These are phyloP conservation scores for Sclerotinia sclerotiorum DNA, from an alignment of 2,329 filamentous ascomycete species.

Conservation along the genomic window DNA sequence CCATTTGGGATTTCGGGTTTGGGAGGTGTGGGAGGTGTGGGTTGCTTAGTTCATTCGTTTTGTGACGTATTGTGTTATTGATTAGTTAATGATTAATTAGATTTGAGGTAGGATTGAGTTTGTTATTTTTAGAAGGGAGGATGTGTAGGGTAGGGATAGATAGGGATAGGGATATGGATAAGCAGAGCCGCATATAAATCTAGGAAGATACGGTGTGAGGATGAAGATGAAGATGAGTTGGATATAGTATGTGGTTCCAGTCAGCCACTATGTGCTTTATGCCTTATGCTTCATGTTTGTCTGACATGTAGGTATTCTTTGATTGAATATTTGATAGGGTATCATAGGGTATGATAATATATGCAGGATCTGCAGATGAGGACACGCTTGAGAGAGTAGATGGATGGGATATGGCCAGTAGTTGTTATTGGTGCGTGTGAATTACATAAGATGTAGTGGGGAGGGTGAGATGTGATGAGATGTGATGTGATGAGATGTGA, in stretches of 20 bases:
- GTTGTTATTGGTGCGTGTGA: neutral
- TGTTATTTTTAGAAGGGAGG: no score
- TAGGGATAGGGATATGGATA: neutral
- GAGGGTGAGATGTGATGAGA: neutral
- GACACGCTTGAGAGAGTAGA: neutral
- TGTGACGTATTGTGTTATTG: no score
- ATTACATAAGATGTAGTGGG: constrained; percentile 22
- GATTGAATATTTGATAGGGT: neutral
- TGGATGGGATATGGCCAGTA: constrained; percentile 6
- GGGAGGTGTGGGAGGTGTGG: no score
- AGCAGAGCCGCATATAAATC: no score
- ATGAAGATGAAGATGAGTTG: neutral
- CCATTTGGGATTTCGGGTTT: no score
- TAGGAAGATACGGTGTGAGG: no score
- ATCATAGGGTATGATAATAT: no score
- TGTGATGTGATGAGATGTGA: no score
- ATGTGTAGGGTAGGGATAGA: no score
- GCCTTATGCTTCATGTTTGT: neutral
- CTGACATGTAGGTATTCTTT: neutral
- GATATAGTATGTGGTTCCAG: neutral
- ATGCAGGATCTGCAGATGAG: neutral
- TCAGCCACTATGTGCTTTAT: constrained; percentile 4
- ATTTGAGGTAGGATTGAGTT: no score
- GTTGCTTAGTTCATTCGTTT: no score
- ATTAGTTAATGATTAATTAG: no score